A percentile compares a stretch with the other conserved stretches of the same genome.
Conservation (phyloP, 345 rosid genomes). For the Trapa bicornis region DNA sequence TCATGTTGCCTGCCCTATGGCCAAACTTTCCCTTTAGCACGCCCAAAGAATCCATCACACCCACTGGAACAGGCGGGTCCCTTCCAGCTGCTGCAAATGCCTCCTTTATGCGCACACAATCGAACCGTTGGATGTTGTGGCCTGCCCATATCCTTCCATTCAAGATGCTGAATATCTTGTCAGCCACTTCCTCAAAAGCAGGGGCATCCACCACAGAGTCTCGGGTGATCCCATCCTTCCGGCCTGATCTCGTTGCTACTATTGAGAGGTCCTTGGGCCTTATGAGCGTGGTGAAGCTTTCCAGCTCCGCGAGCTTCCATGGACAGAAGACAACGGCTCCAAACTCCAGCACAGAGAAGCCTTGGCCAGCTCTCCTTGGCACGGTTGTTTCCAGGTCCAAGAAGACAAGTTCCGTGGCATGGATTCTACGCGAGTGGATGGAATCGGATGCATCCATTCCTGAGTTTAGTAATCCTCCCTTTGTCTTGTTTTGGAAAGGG, state of each 20-base stretch:
- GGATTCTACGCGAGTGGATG: background rate
- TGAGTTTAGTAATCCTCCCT: background rate
- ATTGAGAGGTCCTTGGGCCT: constrained; percentile 50
- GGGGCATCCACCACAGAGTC: constrained; percentile 57
- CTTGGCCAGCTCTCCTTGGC: constrained; percentile 43
- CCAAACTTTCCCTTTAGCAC: constrained; percentile 62
- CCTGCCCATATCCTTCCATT: constrained; percentile 90
- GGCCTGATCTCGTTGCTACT: constrained; percentile 41
- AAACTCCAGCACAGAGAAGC: constrained; percentile 64
- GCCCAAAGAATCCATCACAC: constrained; percentile 71
- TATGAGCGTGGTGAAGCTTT: constrained; percentile 56
- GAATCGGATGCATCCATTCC: constrained; percentile 19
- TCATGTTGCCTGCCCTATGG: constrained; percentile 84
- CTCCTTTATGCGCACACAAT: constrained; percentile 68
- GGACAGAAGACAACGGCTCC: constrained; percentile 83
- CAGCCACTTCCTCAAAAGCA: constrained; percentile 50
- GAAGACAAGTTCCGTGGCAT: constrained; percentile 40
- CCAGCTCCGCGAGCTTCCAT: constrained; percentile 46
- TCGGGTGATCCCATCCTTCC: constrained; percentile 63
- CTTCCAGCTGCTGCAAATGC: constrained; percentile 54
- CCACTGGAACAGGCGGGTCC: constrained; percentile 55
- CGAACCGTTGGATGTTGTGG: constrained; percentile 77
- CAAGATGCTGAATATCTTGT: constrained; percentile 44
- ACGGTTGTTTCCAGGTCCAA: constrained; percentile 85
- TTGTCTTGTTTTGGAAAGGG: background rate